Evolutionary conservation across 768 basidiomycete species (phyloP), one percentile per base, ranked within the genome.

Genomic region (Sporobolomyces pararoseus): DNA sequence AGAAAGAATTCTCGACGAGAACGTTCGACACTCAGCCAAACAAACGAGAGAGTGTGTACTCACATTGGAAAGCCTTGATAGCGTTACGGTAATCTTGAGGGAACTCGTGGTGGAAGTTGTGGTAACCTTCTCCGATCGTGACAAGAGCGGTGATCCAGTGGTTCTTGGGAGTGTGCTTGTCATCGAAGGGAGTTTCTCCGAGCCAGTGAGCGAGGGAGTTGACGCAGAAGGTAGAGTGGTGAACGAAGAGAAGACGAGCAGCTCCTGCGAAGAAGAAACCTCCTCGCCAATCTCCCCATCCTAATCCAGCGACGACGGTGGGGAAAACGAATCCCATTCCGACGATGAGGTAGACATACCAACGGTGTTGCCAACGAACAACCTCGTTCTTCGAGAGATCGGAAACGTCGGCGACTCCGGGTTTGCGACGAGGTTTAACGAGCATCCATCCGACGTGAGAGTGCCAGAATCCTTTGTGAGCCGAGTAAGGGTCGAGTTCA

Each of bases 141-240:
- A 89, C 83, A 73, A 91, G 82, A 14, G 90, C 90, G 37, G 90
- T 91, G 51, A 91, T 77, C 75, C 91, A 82, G 78, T 88, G 87
- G 65, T 73, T 65, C 39, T 52, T 55, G 34, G 70, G 70, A 14
- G 69, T 85, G 76, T 88, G 84, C 72, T 81, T 86, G 81, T 91
- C 89, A 78, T 92, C 90, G 72, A 91, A 92, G 1, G 90, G 86
- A 34, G 89, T 83, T 55, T 86, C 85, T 42, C 90, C 90, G 54
- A 92, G 83, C 81, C 87, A 90, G 78, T 92, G 90, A 0, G 90
- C 90, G 35, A 92, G 84, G 25, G 90, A 91, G 78, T 91, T 92
- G 79, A 92, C 90, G 77, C 87, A 90, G 79, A 92, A 92, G 1
- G 88, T 89, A 74, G 89, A 89, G 81, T 92, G 90, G 80, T 92